Evolutionary conservation across 768 basidiomycete species (phyloP).

Genomic region (Hysterangium stoloniferum): DNA sequence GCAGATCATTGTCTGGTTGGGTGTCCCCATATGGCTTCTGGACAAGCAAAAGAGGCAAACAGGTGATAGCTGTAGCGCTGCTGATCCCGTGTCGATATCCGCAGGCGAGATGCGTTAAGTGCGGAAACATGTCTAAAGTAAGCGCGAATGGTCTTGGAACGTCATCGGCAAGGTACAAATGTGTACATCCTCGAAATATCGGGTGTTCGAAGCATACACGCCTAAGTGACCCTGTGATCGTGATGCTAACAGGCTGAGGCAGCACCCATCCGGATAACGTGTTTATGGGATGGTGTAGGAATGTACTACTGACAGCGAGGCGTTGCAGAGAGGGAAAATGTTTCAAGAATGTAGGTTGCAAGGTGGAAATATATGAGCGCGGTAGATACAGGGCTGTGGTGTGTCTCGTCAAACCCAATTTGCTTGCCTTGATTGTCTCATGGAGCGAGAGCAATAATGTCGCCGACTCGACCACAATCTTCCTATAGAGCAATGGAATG

Average conservation of each 20-base stretch:
- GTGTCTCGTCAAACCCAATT: background rate
- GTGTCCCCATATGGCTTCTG: background rate
- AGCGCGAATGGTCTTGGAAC: slow-evolving; percentile 2
- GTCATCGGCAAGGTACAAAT: slow-evolving; percentile 9
- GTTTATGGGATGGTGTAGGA: background rate
- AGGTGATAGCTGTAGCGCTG: slow-evolving; percentile 6
- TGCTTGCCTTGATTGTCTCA: background rate
- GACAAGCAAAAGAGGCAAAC: slow-evolving; percentile 7
- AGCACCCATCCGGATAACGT: no score
- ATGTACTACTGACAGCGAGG: slow-evolving; percentile 1
- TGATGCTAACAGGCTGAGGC: slow-evolving; percentile 3
- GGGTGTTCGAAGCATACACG: slow-evolving; percentile 6
- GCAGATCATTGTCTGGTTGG: background rate
- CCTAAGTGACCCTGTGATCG: slow-evolving; percentile 4
- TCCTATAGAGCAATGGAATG: background rate
- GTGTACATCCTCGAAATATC: slow-evolving; percentile 8
- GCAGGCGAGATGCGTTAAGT: slow-evolving; percentile 9
- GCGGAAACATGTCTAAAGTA: slow-evolving; percentile 2
- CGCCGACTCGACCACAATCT: background rate
- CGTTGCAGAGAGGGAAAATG: slow-evolving; percentile 4
- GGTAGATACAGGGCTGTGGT: slow-evolving; percentile 1
- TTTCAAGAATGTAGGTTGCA: background rate
- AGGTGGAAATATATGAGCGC: background rate
- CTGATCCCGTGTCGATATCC: slow-evolving; percentile 8
- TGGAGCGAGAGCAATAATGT: background rate